Base-by-base conservation (phyloP, 768 basidiomycete species). In the Russula griseocarnosa region DNA sequence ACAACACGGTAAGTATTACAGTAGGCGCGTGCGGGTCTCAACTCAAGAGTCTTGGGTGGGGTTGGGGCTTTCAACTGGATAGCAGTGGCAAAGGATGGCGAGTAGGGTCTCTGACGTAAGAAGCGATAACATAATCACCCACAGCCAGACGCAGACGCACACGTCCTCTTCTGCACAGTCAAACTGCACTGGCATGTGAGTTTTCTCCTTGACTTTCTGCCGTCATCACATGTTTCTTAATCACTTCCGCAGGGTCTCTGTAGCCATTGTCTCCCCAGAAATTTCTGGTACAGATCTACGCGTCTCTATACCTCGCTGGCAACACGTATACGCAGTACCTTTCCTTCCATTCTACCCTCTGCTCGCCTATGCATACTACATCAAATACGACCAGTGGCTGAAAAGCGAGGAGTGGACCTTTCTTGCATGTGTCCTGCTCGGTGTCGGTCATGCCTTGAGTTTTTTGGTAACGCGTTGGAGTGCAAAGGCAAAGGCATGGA, bases 341-440 rank as follows among this genome's bases (percentile, higher is more conserved):
- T 92, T 91, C 70, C 79, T 93, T n/a, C 83, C 81, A 1, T 77
- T 93, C 55, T 94, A 93, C 66, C 92, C 92, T 0, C 73, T 94
- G 34, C 82, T 92, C 34, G 90, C 89, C 28, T 97, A 96, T 74
- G 88, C 94, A 24, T 98, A 98, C 79, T 92, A 88, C 70, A 74
- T 94, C 75, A 87, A 83, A 74, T 97, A 98, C 74, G 92, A 96
- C 70, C 78, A 86, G 66, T 97, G 92, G 90, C 78, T 98, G 60
- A 82, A 87, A 71, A 92, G 90, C 62, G 94, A 96, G 76, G 96
- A 98, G 74, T 98, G 95, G 95, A 96, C 97, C 0, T 99, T 98
- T 73, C 83, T 98, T 24, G 91, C 90, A 42, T 94, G 90, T 68
- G 88, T 95, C 16, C 76, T 85, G 3, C 82, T 99, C 9, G 90